These are phyloP conservation scores for Eucalyptus erythrocorys DNA, from an alignment of 345 rosid species.

Conservation along the genomic window DNA sequence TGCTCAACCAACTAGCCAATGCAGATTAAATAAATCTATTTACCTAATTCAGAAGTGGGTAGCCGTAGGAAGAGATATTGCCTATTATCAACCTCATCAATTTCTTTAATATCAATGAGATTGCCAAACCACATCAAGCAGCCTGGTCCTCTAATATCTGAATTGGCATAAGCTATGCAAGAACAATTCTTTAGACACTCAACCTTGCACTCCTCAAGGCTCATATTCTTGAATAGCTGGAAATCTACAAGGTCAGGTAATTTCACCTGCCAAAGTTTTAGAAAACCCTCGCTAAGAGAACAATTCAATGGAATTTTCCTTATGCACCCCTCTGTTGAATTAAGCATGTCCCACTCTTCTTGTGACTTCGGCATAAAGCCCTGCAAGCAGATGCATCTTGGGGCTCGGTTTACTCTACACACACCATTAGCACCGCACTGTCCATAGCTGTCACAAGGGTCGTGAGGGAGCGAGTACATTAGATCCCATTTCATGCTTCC, in stretches of 20 bases:
- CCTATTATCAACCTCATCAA: too few relatives aligned
- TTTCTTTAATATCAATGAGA: background rate
- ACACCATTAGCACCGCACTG: background rate
- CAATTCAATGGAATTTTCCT: background rate
- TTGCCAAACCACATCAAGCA: constrained; percentile 15
- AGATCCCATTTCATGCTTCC: background rate
- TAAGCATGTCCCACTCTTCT: constrained; percentile 9
- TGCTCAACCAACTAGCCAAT: background rate
- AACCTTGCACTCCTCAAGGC: background rate
- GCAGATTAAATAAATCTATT: background rate
- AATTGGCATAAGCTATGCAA: constrained; percentile 15
- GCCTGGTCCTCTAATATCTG: constrained; percentile 3
- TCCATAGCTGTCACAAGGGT: background rate
- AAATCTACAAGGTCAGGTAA: constrained; percentile 9
- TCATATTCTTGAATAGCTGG: constrained; percentile 4
- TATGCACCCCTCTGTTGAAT: constrained; percentile 3
- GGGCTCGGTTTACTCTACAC: background rate
- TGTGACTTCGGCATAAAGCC: constrained; percentile 17
- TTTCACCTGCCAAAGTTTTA: background rate
- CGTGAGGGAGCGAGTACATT: background rate
- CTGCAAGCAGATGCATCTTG: constrained; percentile 3
- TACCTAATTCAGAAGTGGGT: background rate
- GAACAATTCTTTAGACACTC: constrained; percentile 16
- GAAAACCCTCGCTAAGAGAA: background rate
- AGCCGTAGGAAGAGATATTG: background rate